Base-by-base conservation (phyloP, 2,329 filamentous ascomycete genomes). In the Colletotrichum costaricense region DNA sequence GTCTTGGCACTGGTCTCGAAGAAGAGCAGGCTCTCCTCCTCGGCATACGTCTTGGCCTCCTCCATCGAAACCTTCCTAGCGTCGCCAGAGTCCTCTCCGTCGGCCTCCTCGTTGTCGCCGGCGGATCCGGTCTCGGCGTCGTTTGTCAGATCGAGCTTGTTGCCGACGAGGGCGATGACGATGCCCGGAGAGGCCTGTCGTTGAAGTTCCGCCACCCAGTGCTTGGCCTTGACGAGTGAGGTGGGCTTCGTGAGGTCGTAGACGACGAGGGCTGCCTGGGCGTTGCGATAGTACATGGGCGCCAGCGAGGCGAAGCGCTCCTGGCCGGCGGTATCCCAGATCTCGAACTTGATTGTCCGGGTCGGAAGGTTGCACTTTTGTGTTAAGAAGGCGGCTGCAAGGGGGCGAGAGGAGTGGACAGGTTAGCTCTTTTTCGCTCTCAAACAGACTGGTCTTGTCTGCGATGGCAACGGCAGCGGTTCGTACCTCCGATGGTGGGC, bases 231-330 rank as follows among this genome's bases (percentile, higher is more conserved):
- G 84, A 95, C 92, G 78, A 99, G 92, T 60, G 95, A 98, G 63
- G 95, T 97, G 56, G 95, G 94, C 85, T 98, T 98, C 75, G 97
- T 99, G 79, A 99, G 92, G 82, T 99, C 96, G 90, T 98, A 99
- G 82, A 98, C 96, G 75, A 99, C 96, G 77, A 99, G 93, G 16
- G 97, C 97, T 76, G 95, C 95, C 86, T 98, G 96, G 64, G 97
- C 97, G 83, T 99, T 98, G 85, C 96, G 95, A 88, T 98, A 98
- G 90, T 99, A 99, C 97, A 98, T 98, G 79, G 96, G 97, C 65
- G 97, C 97, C 74, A 98, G 91, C 64, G 94, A 97, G 78, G 96
- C 96, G 82, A 98, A 99, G 76, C 96, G 94, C 87, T 99, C 96
- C 85, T 99, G 96, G 81, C 96, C 96, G 56, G 97, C 96, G 19